These are phyloP conservation scores for Trichophyton rubrum DNA, from an alignment of 2,329 filamentous ascomycete species.

Conservation along the genomic window DNA sequence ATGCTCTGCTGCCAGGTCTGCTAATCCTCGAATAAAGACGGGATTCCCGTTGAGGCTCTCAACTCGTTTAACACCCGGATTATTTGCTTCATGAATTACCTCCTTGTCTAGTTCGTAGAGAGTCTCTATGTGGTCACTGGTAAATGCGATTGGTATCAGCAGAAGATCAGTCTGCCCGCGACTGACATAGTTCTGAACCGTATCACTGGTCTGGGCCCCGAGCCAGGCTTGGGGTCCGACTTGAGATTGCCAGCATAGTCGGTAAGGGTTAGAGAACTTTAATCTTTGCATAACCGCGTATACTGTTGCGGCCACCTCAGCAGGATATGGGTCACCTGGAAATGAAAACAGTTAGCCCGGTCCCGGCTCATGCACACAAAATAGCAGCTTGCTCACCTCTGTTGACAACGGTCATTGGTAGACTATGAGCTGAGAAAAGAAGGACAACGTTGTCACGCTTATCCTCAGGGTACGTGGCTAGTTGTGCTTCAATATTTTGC, in stretches of 20 bases:
- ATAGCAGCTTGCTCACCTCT: constrained; percentile 43
- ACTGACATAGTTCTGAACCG: constrained; percentile 76
- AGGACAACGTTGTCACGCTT: constrained; percentile 68
- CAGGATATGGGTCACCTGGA: constrained; percentile 78
- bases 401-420: constrained; percentile 97
- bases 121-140: constrained; percentile 97
- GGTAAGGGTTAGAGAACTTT: constrained; percentile 77
- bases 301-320: constrained; percentile 90
- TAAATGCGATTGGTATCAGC: constrained; percentile 91
- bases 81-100: constrained; percentile 72
- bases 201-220: constrained; percentile 80
- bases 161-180: constrained; percentile 86
- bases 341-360: constrained; percentile 1
- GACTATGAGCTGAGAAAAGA: constrained; percentile 86
- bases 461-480: constrained; percentile 73
- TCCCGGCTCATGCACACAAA: not conserved
- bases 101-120: constrained; percentile 88
- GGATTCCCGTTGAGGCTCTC: constrained; percentile 86
- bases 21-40: constrained; percentile 80
- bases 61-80: constrained; percentile 71
- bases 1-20: constrained; percentile 73
- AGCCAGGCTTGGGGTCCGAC: constrained; percentile 93
- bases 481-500: constrained; percentile 74
- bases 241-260: constrained; percentile 95
- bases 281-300: constrained; percentile 92